Evolutionary conservation across 805 yeast species (phyloP).

Genomic region (Tetrapisispora taiwanensis): DNA sequence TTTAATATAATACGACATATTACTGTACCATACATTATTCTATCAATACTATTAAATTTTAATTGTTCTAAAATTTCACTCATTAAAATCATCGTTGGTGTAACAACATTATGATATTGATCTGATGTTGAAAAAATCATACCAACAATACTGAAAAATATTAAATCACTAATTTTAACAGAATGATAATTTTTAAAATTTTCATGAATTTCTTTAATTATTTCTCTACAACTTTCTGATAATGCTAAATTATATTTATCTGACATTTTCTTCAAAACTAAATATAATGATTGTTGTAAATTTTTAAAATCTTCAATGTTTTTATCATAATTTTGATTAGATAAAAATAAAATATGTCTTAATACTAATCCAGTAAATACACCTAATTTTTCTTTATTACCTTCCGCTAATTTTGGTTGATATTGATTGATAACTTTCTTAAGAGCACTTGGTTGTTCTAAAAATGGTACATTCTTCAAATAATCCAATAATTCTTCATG

Average conservation of each 20-base stretch:
- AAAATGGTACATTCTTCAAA: conserved; percentile 29
- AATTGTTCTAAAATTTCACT: conserved; percentile 56
- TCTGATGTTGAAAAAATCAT: conserved; percentile 86
- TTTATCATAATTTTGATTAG: conserved; percentile 30
- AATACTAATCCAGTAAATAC: conserved; percentile 52
- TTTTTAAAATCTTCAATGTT: conserved; percentile 29
- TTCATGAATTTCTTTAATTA: conserved; percentile 45
- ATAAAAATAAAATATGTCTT: conserved; percentile 46
- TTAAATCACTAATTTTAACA: conserved; percentile 40
- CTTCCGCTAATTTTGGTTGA: conserved; percentile 71
- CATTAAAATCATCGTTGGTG: conserved; percentile 69
- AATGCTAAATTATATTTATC: conserved; percentile 55
- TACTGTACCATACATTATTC: conserved; percentile 50
- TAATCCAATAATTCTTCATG: conserved; percentile 35
- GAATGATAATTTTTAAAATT: conserved; percentile 38
- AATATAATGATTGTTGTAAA: conserved; percentile 36
- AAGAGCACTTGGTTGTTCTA: conserved; percentile 39
- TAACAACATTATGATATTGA: conserved; percentile 82
- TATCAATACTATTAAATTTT: conserved; percentile 31
- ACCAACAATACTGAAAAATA: conserved; percentile 65
- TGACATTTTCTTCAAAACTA: conserved; percentile 46
- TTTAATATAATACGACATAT: conserved; percentile 53
- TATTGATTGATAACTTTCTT: conserved; percentile 47
- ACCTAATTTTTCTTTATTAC: conserved; percentile 69
- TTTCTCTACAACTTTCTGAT: conserved; percentile 51